A percentile compares a stretch with the other conserved stretches of the same genome.
These are phyloP conservation scores for Hansfordia pulvinata DNA, from an alignment of 2,329 filamentous ascomycete genomes.

Conservation along the genomic window DNA sequence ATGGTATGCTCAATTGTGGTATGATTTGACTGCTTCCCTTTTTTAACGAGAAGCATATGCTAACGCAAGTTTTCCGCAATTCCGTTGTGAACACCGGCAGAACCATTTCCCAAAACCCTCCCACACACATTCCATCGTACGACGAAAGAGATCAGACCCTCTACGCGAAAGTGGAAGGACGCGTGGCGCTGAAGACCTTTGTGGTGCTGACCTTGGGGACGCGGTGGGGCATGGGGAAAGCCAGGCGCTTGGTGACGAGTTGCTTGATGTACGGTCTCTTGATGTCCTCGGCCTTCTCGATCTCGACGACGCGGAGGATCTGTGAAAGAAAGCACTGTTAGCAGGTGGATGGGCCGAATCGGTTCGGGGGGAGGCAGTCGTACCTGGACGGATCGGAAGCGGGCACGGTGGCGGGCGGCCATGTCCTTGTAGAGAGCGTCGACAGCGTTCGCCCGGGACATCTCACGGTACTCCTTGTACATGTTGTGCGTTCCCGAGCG, in stretches of 20 bases:
- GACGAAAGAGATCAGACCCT: conserved; percentile 23
- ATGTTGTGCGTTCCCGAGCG: conserved; percentile 99
- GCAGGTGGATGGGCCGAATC: background rate
- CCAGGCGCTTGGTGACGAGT: conserved; percentile 86
- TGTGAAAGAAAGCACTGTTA: conserved; percentile 22
- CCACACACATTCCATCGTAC: conserved; percentile 24
- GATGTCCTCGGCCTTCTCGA: conserved; percentile 88
- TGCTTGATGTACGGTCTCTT: conserved; percentile 99
- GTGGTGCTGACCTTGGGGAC: conserved; percentile 68
- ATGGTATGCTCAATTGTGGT: conserved; percentile 9
- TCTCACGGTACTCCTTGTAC: conserved; percentile 99
- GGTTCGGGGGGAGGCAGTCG: no score
- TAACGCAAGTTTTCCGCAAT: conserved; percentile 43
- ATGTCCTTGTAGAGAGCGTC: conserved; percentile 99
- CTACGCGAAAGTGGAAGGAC: conserved; percentile 97
- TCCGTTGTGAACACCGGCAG: conserved; percentile 46
- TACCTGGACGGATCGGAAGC: conserved; percentile 98
- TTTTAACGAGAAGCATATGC: conserved; percentile 39
- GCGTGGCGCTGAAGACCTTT: conserved; percentile 87
- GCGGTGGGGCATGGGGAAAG: conserved; percentile 98
- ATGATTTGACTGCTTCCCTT: conserved; percentile 15
- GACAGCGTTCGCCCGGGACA: conserved; percentile 90
- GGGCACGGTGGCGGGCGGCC: conserved; percentile 94
- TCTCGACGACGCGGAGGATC: conserved; percentile 97
- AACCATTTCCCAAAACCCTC: conserved; percentile 36